Conservation (phyloP, 805 yeast species). For the Yamadazyma philogaea region DNA sequence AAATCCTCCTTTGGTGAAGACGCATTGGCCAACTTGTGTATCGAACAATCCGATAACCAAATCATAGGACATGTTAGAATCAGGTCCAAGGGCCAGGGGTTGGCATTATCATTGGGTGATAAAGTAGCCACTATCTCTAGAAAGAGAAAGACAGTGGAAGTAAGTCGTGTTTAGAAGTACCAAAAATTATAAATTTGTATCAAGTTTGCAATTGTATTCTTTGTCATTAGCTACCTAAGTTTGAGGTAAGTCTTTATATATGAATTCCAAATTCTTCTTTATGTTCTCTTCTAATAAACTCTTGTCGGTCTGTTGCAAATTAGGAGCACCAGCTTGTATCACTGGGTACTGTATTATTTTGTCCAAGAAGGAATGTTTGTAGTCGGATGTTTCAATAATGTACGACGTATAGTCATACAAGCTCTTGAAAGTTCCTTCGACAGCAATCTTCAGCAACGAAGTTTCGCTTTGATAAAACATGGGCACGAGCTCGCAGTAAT, state of each 20-base stretch:
- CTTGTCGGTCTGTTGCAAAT: constrained; percentile 17
- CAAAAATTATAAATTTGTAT: not conserved
- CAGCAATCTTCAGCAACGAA: constrained; percentile 10
- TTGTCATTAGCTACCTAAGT: constrained; percentile 9
- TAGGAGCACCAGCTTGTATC: constrained; percentile 18
- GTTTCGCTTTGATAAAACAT: constrained; percentile 1
- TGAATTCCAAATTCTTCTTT: constrained; percentile 7
- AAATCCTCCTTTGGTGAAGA: constrained; percentile 95
- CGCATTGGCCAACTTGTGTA: constrained; percentile 91
- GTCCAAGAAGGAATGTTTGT: constrained; percentile 14
- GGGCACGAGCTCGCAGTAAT: constrained; percentile 8
- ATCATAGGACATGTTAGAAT: constrained; percentile 93
- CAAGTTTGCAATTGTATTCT: not conserved
- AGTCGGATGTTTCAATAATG: constrained; percentile 6
- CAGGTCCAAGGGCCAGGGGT: constrained; percentile 96
- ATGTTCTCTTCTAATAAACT: constrained; percentile 8
- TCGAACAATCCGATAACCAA: constrained; percentile 77
- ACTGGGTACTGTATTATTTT: constrained; percentile 15
- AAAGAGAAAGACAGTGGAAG: constrained; percentile 24
- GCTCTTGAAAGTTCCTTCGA: constrained; percentile 21
- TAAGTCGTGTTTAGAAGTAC: constrained; percentile 14
- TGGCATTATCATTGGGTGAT: constrained; percentile 93
- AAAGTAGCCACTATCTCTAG: constrained; percentile 82
- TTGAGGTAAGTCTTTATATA: constrained; percentile 7
- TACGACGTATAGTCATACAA: constrained; percentile 16